These are phyloP conservation scores for Poa annua DNA, from an alignment of 176 grass and related monocot species.

Conservation along the genomic window DNA sequence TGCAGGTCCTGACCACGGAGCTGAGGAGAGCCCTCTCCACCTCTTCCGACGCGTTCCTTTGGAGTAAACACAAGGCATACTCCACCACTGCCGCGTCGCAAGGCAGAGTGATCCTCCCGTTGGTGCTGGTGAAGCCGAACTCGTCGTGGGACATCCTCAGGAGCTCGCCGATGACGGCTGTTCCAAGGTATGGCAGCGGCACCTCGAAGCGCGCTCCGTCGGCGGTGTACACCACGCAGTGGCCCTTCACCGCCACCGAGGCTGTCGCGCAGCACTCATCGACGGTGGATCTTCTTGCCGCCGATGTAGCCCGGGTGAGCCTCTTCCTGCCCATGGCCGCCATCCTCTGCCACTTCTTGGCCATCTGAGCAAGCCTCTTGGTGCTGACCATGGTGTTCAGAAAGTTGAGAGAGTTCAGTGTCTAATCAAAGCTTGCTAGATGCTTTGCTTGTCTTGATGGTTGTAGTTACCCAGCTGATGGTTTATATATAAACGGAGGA, in stretches of 20 bases:
- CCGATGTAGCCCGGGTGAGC: neutral
- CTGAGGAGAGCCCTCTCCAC: slow-evolving; percentile 28
- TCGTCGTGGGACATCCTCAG: slow-evolving; percentile 55
- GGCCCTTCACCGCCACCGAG: neutral
- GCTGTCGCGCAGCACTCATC: neutral
- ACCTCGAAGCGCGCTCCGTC: slow-evolving; percentile 55
- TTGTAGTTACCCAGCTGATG: neutral
- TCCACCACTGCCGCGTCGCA: slow-evolving; percentile 51
- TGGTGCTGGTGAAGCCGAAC: slow-evolving; percentile 39
- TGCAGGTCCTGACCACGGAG: too few species aligned
- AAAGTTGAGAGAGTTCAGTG: too few species aligned
- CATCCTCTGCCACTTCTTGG: neutral
- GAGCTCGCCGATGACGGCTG: slow-evolving; percentile 42
- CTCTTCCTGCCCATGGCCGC: neutral
- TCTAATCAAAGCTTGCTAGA: neutral
- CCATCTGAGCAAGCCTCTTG: slow-evolving; percentile 13
- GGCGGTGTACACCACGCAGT: neutral
- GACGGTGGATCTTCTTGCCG: neutral
- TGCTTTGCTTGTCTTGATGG: neutral
- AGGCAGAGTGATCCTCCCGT: slow-evolving; percentile 46
- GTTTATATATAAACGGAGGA: neutral
- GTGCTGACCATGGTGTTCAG: neutral
- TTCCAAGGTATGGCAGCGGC: slow-evolving; percentile 47
- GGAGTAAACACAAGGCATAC: slow-evolving; percentile 44
- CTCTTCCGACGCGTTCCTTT: slow-evolving; percentile 43